Evolutionary conservation across 805 yeast species (phyloP), one percentile per base, ranked within the genome.

Genomic region (Schwanniomyces pseudopolymorphus): DNA sequence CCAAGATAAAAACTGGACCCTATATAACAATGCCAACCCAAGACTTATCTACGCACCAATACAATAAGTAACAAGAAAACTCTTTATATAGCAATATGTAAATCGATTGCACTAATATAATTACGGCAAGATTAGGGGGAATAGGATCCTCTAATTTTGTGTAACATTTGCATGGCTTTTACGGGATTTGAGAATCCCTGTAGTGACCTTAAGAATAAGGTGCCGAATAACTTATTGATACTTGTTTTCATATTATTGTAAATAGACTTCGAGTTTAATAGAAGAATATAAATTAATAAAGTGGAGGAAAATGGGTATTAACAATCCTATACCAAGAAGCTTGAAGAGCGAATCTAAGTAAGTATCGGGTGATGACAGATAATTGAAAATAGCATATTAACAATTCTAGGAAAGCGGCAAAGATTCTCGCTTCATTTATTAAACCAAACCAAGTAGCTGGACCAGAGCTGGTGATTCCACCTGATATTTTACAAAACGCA

Each of bases 361-460:
- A 54, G 91, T 82, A 45, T 24, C n/a, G 14, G 17, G 31, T 27
- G 16, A 26, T 21, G 27, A 11, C 33, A 14, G 25, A n/a, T 35
- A 16, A 31, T 10, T n/a, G 13, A 17, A 41, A 8, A 17, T 7
- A 17, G n/a, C 16, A 40, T 51, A 60, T 66, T 63, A 60, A 63
- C 69, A 19, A 4, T 20, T 17, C 3, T 38, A 85, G 92, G 60
- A 92, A 92, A 72, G 98, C 97, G 10, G 97, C 98, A 20, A 89
- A 89, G 61, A 81, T 92, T 46, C 80, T 92, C 44, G 78, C 96
- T 3, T 85, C 95, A 22, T 94, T 92, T 60, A 79, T 94, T 59
- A 92, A 92, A 68, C 98, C 99, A 7, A 92, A 94, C 69, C 98
- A 92, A 67, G 75, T 90, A 44, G 80, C 89, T 20, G 96, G 96